Percentiles rank a stretch among this genome's conserved stretches.
phyloP scores from a whole-genome alignment of 2,329 filamentous ascomycete genomes.

The Sclerotinia spermophila region DNA sequence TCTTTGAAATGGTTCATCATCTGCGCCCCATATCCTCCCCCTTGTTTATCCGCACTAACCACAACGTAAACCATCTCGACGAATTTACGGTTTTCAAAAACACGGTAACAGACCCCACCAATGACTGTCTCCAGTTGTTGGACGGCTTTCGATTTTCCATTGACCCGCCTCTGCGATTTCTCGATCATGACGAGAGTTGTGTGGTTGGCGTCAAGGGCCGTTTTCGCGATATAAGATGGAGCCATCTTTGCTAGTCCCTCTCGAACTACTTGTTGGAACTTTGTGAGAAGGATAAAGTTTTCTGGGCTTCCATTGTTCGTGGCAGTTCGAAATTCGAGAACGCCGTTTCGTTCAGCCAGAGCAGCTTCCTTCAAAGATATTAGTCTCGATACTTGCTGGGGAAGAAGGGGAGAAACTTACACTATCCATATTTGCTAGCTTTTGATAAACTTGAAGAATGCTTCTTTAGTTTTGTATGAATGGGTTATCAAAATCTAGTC shows the following conservation, averaged over 20 bases:
- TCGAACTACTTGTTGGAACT: background rate
- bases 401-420: background rate
- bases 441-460: background rate
- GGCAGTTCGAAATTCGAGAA: background rate
- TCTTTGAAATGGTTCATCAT: conserved; percentile 10
- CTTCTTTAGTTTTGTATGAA: background rate
- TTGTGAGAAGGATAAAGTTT: background rate
- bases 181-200: background rate
- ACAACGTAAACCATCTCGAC: conserved; percentile 5
- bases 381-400: background rate
- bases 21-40: background rate
- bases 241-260: background rate
- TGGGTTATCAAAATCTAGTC: background rate
- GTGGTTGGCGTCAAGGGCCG: background rate
- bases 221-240: background rate
- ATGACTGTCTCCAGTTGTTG: background rate
- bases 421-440: background rate
- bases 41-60: background rate
- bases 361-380: background rate
- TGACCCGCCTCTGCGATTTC: background rate
- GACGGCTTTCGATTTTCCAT: too few species aligned
- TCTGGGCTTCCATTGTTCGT: background rate
- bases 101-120: background rate
- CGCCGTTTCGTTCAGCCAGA: background rate
- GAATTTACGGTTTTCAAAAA: background rate